Conservation (phyloP, 2,329 filamentous ascomycete species). For the Neonectria magnoliae region DNA sequence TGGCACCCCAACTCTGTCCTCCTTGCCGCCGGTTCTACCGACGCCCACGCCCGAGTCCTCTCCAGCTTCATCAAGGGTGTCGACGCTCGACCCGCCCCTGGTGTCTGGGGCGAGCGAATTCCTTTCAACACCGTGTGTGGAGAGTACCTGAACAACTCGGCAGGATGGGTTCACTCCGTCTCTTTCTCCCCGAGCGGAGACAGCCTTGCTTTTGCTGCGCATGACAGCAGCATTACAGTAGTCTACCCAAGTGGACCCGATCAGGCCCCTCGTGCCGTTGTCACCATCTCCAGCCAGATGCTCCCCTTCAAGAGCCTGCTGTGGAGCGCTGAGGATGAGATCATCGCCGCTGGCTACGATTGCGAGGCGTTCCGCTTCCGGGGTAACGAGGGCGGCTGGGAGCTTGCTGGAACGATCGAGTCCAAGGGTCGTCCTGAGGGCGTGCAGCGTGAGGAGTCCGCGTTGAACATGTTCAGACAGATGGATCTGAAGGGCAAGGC, state of each 20-base stretch:
- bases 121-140: conserved; percentile 99
- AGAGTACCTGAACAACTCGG: conserved; percentile 94
- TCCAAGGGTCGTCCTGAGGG: conserved; percentile 70
- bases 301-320: conserved; percentile 92
- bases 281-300: conserved; percentile 89
- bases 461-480: conserved; percentile 97
- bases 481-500: conserved; percentile 97
- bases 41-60: conserved; percentile 94
- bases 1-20: conserved; percentile 99
- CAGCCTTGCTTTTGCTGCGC: conserved; percentile 91
- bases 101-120: conserved; percentile 92
- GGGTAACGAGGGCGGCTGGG: conserved; percentile 83
- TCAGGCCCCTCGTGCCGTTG: conserved; percentile 87
- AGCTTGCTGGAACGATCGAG: conserved; percentile 83
- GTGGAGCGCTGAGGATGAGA: conserved; percentile 92
- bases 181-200: conserved; percentile 93
- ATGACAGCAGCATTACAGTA: conserved; percentile 96
- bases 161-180: conserved; percentile 95
- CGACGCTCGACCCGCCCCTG: conserved; percentile 84
- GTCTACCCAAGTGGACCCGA: conserved; percentile 94
- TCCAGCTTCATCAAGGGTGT: conserved; percentile 97
- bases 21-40: conserved; percentile 93
- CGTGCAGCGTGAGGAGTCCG: conserved; percentile 83
- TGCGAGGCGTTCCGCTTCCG: conserved; percentile 90
- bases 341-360: conserved; percentile 93